These are phyloP conservation scores for Mycocentrospora acerina DNA, from an alignment of 2,329 filamentous ascomycete species.

Conservation along the genomic window DNA sequence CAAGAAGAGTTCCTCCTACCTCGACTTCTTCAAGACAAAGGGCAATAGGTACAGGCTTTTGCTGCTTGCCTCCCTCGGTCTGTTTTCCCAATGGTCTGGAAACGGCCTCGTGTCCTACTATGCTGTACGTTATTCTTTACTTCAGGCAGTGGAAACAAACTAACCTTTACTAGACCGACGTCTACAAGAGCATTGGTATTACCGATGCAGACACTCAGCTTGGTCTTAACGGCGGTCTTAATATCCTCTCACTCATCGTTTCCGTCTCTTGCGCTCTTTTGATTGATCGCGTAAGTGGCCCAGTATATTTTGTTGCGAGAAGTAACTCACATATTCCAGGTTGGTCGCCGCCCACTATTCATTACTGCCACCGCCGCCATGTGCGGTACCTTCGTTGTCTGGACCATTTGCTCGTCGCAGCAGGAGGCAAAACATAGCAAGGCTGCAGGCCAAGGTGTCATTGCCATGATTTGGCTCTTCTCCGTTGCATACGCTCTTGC, in stretches of 20 bases:
- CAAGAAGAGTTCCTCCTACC: constrained; percentile 54
- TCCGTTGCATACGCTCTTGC: constrained; percentile 56
- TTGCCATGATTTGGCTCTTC: constrained; percentile 56
- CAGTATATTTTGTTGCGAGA: constrained; percentile 29
- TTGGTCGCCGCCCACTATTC: constrained; percentile 57
- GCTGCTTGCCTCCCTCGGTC: constrained; percentile 63
- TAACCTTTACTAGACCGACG: constrained; percentile 43
- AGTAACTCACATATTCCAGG: neutral
- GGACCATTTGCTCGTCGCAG: constrained; percentile 50
- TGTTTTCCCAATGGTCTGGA: constrained; percentile 69
- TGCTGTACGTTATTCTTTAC: constrained; percentile 37
- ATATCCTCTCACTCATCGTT: constrained; percentile 60
- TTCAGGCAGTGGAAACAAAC: no score
- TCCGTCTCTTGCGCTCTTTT: constrained; percentile 59
- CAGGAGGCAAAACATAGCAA: constrained; percentile 49
- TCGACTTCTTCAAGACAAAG: constrained; percentile 62
- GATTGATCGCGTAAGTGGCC: constrained; percentile 56
- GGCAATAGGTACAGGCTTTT: constrained; percentile 66
- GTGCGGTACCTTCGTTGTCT: constrained; percentile 38
- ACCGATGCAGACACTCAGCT: constrained; percentile 42
- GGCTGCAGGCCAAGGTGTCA: constrained; percentile 48
- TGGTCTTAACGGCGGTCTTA: constrained; percentile 58
- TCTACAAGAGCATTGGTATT: constrained; percentile 65
- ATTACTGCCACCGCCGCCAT: constrained; percentile 44
- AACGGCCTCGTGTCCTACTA: constrained; percentile 70